Percentiles rank a stretch among this genome's conserved stretches.
Evolutionary conservation across 2,329 filamentous ascomycete genomes (phyloP).

Genomic region (Fusarium multiceps): DNA sequence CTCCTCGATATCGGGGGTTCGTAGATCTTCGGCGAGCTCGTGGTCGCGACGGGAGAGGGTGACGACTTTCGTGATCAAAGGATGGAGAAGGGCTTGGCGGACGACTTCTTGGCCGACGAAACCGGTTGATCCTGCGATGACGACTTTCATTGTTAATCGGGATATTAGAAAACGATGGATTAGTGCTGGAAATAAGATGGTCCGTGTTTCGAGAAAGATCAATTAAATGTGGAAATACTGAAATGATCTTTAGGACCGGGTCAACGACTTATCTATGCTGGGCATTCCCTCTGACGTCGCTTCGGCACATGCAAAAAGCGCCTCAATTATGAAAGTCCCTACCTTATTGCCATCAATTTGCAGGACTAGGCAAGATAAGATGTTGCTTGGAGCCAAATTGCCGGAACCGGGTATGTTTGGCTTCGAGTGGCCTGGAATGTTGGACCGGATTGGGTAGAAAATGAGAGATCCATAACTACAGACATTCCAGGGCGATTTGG

Average conservation of each 20-base stretch:
- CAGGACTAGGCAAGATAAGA: neutral
- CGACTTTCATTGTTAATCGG: conserved; percentile 54
- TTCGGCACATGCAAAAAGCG: neutral
- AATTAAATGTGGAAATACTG: neutral
- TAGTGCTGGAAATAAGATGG: neutral
- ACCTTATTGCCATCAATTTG: neutral
- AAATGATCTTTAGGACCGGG: no score
- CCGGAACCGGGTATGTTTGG: conserved; percentile 5
- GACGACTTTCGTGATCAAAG: conserved; percentile 54
- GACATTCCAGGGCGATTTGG: conserved; percentile 3
- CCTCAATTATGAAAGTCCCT: neutral
- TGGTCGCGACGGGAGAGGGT: conserved; percentile 55
- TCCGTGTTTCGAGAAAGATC: neutral
- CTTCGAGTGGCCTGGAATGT: neutral
- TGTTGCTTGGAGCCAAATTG: neutral
- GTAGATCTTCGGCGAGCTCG: conserved; percentile 38
- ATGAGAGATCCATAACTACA: conserved; percentile 8
- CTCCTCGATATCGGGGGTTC: conserved; percentile 39
- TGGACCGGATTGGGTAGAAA: conserved; percentile 13
- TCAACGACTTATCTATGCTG: neutral
- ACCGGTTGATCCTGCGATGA: conserved; percentile 57
- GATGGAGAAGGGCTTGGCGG: conserved; percentile 54
- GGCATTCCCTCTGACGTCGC: neutral
- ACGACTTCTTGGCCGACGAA: conserved; percentile 57
- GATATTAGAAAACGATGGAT: neutral